phyloP scores from a whole-genome alignment of 2,329 filamentous ascomycete species.

The Pseudogymnoascus sp. region DNA sequence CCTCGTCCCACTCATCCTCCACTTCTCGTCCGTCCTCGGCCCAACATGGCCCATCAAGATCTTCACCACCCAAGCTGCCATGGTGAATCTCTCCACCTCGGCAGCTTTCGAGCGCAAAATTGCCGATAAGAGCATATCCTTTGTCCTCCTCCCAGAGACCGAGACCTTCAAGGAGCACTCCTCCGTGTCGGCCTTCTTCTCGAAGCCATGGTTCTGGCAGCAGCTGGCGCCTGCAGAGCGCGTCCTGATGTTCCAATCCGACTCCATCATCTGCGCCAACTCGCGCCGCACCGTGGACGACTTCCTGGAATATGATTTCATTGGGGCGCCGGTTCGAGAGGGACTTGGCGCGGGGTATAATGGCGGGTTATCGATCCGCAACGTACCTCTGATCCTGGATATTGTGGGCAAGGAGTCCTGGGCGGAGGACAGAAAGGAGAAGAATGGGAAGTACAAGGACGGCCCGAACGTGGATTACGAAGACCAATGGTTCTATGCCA shows the following conservation, averaged over 20 bases:
- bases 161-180: slow-evolving; percentile 28
- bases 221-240: slow-evolving; percentile 26
- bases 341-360: slow-evolving; percentile 26
- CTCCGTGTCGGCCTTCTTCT: slow-evolving; percentile 25
- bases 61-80: slow-evolving; percentile 28
- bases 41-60: slow-evolving; percentile 38
- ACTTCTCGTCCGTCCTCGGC: slow-evolving; percentile 34
- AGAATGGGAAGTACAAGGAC: not conserved
- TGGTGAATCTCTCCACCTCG: slow-evolving; percentile 19
- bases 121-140: slow-evolving; percentile 28
- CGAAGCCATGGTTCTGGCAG: slow-evolving; percentile 29
- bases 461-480: slow-evolving; percentile 20
- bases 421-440: slow-evolving; percentile 1
- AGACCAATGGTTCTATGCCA: slow-evolving; percentile 22
- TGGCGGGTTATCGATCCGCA: slow-evolving; percentile 33
- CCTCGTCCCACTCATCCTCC: slow-evolving; percentile 33
- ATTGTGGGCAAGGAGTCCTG: slow-evolving; percentile 21
- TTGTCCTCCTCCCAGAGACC: slow-evolving; percentile 32
- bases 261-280: slow-evolving; percentile 31
- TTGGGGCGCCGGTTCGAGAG: slow-evolving; percentile 28
- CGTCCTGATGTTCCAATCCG: slow-evolving; percentile 31
- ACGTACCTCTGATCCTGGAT: slow-evolving; percentile 27
- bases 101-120: slow-evolving; percentile 33
- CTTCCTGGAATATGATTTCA: slow-evolving; percentile 30
- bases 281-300: slow-evolving; percentile 28